Base-by-base conservation (phyloP, 257 asterid species). In the Jaltomata sinuosa region DNA sequence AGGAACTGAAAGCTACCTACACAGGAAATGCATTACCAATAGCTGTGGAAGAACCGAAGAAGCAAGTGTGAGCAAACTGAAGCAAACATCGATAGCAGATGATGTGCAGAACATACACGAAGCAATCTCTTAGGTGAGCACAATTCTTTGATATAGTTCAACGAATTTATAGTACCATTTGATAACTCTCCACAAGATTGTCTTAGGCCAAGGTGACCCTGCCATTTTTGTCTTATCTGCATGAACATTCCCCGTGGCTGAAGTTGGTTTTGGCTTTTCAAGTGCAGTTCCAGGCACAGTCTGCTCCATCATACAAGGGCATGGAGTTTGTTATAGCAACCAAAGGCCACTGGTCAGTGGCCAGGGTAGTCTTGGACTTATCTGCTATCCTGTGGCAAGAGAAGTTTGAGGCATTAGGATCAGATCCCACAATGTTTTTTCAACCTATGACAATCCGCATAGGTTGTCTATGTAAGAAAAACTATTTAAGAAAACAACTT, bases 331-430 rank as follows among this genome's bases (percentile, higher is more conserved):
- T 64, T 27, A 64, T 18, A 86, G 90, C n/a, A 91, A 91, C 84
- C 94, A 93, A 86, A 87, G 89, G 87, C 45, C 72, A 79, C 85
- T 90, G 82, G 89, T 85, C 11, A 10, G 61, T 3, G 87, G 85
- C 9, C 91, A 90, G 36, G 91, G 91, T 57, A 14, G 5, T 90
- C 93, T 32, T 91, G 94, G 93, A 89, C 87, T 36, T 90, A 62
- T 91, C 94, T 12, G 89, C 87, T 11, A 89, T 91, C 32, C 74
- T 91, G 53, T 90, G 94, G 94, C 90, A 90, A 2, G 92, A 91
- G 71, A 90, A 89, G 92, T 89, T 85, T 40, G 88, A 77, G 38
- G 91, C 91, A n/a, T 86, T 93, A 31, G 91, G 90, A 84, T 90
- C 91, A 1, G 93, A 93, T 74, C 87, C 91, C 47, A 81, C 71